Base-by-base conservation (phyloP, 805 yeast genomes). In the Metahyphopichia silvanorum region DNA sequence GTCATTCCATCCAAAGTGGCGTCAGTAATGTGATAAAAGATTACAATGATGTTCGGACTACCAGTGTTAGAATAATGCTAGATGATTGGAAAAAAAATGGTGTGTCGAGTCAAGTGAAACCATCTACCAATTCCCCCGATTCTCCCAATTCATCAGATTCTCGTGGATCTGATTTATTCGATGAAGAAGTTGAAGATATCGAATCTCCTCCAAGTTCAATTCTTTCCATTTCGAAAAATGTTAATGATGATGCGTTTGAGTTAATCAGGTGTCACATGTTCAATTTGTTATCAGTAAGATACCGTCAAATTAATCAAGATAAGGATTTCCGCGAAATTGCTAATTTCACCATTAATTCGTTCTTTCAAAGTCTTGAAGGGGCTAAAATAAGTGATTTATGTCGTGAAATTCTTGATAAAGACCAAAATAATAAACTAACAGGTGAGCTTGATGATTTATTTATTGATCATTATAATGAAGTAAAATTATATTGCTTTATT, bases 301-400 rank as follows among this genome's bases (percentile, higher is more conserved):
- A 18, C 22, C 7, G 5, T 11, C 7, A 8, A n/a, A 10, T 9
- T 13, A 18, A n/a, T n/a, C 14, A 29, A 19, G 42, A 39, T 22
- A 34, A 34, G 6, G 38, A 40, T 25, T 39, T 29, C 23, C 17
- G 16, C 7, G 37, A 37, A 9, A 42, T 49, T 16, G 34, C 25
- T 14, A 46, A 46, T 31, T 48, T 40, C 26, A 42, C 47, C 7
- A 35, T 39, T 7, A 51, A 51, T 30, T 32, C 32, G 19, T 29
- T 47, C 12, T 34, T 51, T 13, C 53, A 46, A 22, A 44, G 42
- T n/a, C 38, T 33, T 25, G 34, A 35, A 8, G 34, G 33, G 5
- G 25, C 34, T 10, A 39, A 38, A 16, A 27, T 35, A n/a, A 26
- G 21, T 14, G 23, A 33, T 3, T 25, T 42, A 24, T 34, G 36